Evolutionary conservation across 352 stramenopile species (phyloP).

Genomic region (Phytophthora parvispora): DNA sequence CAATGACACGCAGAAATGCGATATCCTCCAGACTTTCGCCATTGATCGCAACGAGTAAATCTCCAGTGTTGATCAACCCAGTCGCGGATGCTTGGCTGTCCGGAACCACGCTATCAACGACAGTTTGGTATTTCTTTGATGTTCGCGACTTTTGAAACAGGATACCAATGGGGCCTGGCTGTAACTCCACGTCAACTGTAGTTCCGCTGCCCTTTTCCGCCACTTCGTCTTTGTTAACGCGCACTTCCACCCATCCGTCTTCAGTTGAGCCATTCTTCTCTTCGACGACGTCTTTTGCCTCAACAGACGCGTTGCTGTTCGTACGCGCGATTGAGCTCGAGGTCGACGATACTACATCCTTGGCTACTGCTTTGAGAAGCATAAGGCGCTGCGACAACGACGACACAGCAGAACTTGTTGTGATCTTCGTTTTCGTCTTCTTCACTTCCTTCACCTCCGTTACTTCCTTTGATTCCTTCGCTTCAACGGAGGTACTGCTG

Average conservation of each 20-base stretch:
- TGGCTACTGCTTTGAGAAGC: conserved; percentile 73
- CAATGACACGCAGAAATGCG: conserved; percentile 79
- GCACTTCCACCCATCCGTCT: conserved; percentile 86
- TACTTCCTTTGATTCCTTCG: conserved; percentile 13
- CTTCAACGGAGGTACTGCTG: conserved; percentile 8
- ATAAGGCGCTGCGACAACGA: conserved; percentile 73
- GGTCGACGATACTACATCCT: conserved; percentile 63
- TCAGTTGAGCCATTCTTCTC: conserved; percentile 52
- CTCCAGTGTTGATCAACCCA: conserved; percentile 70
- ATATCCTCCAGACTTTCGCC: conserved; percentile 70
- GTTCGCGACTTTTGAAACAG: conserved; percentile 78
- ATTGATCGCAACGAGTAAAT: conserved; percentile 84
- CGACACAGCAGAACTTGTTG: conserved; percentile 51
- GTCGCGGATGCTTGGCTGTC: conserved; percentile 83
- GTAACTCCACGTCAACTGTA: conserved; percentile 76
- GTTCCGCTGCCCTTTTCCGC: conserved; percentile 59
- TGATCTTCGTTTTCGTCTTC: conserved; percentile 28
- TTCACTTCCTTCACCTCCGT: conserved; percentile 27
- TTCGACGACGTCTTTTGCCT: conserved; percentile 29
- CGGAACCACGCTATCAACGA: conserved; percentile 86
- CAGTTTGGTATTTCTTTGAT: conserved; percentile 75
- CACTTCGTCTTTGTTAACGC: conserved; percentile 54
- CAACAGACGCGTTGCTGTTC: conserved; percentile 21
- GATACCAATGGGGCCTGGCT: conserved; percentile 79
- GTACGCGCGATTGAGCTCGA: conserved; percentile 26